Evolutionary conservation across 108 stramenopile genomes (phyloP), one percentile per base, ranked within the genome.

Genomic region (Conticribra weissflogii): DNA sequence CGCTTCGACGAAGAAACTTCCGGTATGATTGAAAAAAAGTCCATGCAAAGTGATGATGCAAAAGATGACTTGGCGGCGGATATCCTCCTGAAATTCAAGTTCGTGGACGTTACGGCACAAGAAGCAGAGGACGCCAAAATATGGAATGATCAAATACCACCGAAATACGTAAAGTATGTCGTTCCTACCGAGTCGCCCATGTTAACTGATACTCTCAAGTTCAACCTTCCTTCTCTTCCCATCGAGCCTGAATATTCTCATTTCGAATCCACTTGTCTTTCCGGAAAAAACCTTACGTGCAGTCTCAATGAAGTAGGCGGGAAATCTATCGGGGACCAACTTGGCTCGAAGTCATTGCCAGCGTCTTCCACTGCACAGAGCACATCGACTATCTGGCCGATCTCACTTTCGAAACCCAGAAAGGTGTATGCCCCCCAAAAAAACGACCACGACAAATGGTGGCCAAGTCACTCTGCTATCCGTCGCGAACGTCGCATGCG

Each of bases 381-480:
- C n/a, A n/a, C n/a, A n/a, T n/a, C n/a, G n/a, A n/a, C n/a, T 49
- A 2, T 45, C 16, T 22, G 32, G 41, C 52, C 19, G 29, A 48
- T 41, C n/a, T n/a, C 15, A 32, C 46, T 22, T 46, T 8, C 36
- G 16, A 19, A 3, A 16, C 51, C 34, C n/a, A 12, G 58, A 0
- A 59, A 29, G 36, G 32, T 45, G 22, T 58, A 51, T 16, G 34
- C 53, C 34, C 28, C 44, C 23, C 46, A 60, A 60, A 59, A 22
- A 28, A 32, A 49, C 34, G 33, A 46, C 14, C 21, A 28, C 2
- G 89, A 89, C 44, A 63, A 74, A n/a, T 93, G 92, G 92, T 93
- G 92, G 92, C 92, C 92, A 28, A 80, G 85, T 16, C 59, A 71
- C 16, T 31, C 46, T 12, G 51, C 54, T 29, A 85, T 90, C n/a